Conservation (phyloP, 176 grass and related monocot species). For the Zoysia pacifica region DNA sequence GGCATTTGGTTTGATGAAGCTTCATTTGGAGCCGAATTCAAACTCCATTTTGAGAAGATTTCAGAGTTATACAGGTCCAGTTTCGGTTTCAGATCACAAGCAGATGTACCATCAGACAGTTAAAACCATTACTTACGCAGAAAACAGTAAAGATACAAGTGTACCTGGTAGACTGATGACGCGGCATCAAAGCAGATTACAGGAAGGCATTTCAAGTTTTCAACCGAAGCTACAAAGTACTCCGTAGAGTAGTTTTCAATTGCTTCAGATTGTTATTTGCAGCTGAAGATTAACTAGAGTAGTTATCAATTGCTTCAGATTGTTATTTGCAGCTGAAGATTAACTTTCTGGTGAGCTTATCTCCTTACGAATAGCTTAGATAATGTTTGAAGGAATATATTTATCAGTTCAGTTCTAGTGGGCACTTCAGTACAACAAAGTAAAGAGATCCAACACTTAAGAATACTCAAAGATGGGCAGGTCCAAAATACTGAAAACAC, state of each 20-base stretch:
- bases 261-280: background rate
- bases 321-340: background rate
- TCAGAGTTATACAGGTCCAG: background rate
- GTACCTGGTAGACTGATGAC: constrained; percentile 14
- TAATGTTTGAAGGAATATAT: background rate
- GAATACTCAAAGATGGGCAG: constrained; percentile 12
- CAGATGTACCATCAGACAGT: background rate
- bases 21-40: background rate
- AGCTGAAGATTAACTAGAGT: background rate
- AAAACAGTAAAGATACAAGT: background rate
- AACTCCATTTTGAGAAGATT: background rate
- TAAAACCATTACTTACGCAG: background rate
- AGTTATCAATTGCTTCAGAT: background rate
- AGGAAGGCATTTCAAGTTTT: constrained; percentile 9
- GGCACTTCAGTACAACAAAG: background rate
- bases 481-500: constrained; percentile 5
- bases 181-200: background rate
- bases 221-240: background rate
- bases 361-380: background rate
- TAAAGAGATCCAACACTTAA: constrained; percentile 7
- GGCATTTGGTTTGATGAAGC: background rate
- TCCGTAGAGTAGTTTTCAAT: background rate
- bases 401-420: background rate
- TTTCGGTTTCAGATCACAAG: background rate
- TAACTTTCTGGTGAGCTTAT: constrained; percentile 1